These are phyloP conservation scores for Kurtzmaniella quercitrusa DNA, from an alignment of 1,139 yeast genomes.

Conservation along the genomic window DNA sequence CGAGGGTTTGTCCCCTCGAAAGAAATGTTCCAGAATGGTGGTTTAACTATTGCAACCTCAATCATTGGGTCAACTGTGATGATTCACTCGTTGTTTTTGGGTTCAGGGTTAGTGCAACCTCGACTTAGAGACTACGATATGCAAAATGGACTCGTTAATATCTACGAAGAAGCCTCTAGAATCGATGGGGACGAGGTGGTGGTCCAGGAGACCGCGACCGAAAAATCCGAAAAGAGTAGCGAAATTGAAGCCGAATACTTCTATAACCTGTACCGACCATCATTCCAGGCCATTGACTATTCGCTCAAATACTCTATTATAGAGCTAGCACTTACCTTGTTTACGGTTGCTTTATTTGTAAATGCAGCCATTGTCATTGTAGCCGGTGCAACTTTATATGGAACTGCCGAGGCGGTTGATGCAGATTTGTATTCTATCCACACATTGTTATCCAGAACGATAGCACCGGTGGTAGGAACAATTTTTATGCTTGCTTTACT, in stretches of 20 bases:
- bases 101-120: constrained; percentile 74
- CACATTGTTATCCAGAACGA: constrained; percentile 46
- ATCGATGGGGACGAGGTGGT: constrained; percentile 2
- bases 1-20: constrained; percentile 70
- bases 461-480: constrained; percentile 74
- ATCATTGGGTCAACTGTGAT: constrained; percentile 80
- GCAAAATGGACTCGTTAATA: constrained; percentile 34
- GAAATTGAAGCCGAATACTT: constrained; percentile 31
- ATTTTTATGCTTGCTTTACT: constrained; percentile 72
- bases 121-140: constrained; percentile 61
- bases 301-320: constrained; percentile 62
- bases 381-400: constrained; percentile 69
- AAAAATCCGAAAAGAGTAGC: constrained; percentile 11
- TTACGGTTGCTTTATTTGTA: constrained; percentile 73
- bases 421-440: constrained; percentile 77
- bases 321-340: constrained; percentile 62
- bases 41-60: constrained; percentile 71
- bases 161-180: constrained; percentile 14
- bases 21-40: constrained; percentile 57
- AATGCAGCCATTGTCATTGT: constrained; percentile 74
- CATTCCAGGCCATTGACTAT: constrained; percentile 59
- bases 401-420: constrained; percentile 58
- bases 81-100: constrained; percentile 76
- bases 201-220: constrained; percentile 10
- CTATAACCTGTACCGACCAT: constrained; percentile 54